Evolutionary conservation across 2,329 filamentous ascomycete genomes (phyloP).

Genomic region (Fonsecaea pugnacius): DNA sequence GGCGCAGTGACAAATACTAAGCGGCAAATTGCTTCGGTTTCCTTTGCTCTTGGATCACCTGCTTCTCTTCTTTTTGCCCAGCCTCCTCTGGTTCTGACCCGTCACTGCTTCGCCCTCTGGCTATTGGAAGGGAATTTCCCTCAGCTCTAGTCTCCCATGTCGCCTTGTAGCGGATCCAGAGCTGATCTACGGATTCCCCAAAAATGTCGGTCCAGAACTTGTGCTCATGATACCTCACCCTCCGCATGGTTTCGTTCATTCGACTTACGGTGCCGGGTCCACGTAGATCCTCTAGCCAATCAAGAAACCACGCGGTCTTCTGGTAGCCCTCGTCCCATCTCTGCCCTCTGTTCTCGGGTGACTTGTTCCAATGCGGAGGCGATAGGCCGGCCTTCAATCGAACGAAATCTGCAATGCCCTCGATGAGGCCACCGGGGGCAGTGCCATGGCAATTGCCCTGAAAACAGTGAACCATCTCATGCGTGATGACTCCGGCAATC

Average conservation of each 20-base stretch:
- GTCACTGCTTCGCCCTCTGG: constrained; percentile 10
- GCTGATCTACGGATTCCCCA: constrained; percentile 65
- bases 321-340: constrained; percentile 92
- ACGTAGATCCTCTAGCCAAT: constrained; percentile 75
- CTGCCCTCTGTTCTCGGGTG: constrained; percentile 52
- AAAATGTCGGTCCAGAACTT: constrained; percentile 71
- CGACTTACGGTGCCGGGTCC: constrained; percentile 63
- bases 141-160: constrained; percentile 48
- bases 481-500: constrained; percentile 80
- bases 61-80: constrained; percentile 15
- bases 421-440: constrained; percentile 76
- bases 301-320: constrained; percentile 86
- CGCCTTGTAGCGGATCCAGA: constrained; percentile 75
- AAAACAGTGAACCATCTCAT: constrained; percentile 95
- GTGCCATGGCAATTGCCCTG: constrained; percentile 71
- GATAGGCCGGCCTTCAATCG: constrained; percentile 72
- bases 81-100: constrained; percentile 19
- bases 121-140: constrained; percentile 19
- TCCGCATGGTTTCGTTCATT: constrained; percentile 69
- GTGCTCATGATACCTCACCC: constrained; percentile 66
- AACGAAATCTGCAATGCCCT: constrained; percentile 94
- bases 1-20: constrained; percentile 11
- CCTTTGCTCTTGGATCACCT: constrained; percentile 13
- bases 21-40: constrained; percentile 17
- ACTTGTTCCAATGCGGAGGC: constrained; percentile 80